Evolutionary conservation across 31 red algal genomes (phyloP).

Genomic region (Asparagopsis taxiformis): DNA sequence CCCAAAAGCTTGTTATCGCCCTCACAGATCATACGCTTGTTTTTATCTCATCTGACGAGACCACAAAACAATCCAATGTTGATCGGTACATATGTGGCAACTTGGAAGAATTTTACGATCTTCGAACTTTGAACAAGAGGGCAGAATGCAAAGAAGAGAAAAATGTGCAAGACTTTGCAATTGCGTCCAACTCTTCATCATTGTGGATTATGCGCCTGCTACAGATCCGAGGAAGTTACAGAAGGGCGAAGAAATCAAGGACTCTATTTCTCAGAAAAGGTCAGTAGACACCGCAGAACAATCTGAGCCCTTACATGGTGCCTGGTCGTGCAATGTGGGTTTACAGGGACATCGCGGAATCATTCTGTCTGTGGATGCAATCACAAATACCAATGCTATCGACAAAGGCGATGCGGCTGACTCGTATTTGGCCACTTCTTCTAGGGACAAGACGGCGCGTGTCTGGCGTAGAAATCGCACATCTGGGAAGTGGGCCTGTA

Average conservation of each 20-base stretch:
- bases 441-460: conserved; percentile 55
- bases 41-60: conserved; percentile 11
- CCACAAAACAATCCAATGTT: neutral
- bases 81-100: conserved; percentile 41
- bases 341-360: conserved; percentile 58
- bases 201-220: conserved; percentile 35
- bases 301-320: no score
- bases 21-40: conserved; percentile 61
- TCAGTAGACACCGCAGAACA: no score
- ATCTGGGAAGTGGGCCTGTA: conserved; percentile 23
- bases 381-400: conserved; percentile 4
- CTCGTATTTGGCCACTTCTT: conserved; percentile 28
- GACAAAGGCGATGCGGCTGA: conserved; percentile 5
- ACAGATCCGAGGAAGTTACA: neutral
- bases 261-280: no score
- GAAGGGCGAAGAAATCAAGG: conserved; percentile 17
- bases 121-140: conserved; percentile 23
- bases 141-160: no score
- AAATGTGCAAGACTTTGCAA: no score
- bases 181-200: conserved; percentile 59
- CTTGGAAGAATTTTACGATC: conserved; percentile 82
- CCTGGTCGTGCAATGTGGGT: conserved; percentile 34
- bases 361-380: conserved; percentile 57
- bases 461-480: conserved; percentile 42
- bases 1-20: no score